These are phyloP conservation scores for Porphyridium purpureum DNA, from an alignment of 23 red algal genomes.

Conservation along the genomic window DNA sequence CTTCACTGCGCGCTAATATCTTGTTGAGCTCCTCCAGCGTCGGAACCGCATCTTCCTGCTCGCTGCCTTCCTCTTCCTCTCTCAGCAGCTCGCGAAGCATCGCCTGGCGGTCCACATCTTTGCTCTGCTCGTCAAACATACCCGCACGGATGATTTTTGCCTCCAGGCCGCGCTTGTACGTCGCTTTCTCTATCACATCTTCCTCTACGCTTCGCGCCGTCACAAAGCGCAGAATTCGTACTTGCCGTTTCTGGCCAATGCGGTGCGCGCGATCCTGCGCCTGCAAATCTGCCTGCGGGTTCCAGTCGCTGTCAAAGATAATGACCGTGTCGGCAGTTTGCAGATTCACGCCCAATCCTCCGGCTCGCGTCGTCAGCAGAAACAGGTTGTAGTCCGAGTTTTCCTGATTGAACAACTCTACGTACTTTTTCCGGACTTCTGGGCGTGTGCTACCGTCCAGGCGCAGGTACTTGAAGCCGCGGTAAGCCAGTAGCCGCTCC, in stretches of 20 bases:
- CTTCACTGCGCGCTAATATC: constrained; percentile 73
- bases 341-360: constrained; percentile 93
- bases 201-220: constrained; percentile 89
- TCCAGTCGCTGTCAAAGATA: constrained; percentile 99
- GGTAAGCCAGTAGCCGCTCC: constrained; percentile 56
- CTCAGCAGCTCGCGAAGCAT: constrained; percentile 73
- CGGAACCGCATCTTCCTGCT: constrained; percentile 58
- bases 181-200: constrained; percentile 70
- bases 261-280: constrained; percentile 96
- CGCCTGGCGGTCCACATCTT: constrained; percentile 73
- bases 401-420: constrained; percentile 65
- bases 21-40: constrained; percentile 82
- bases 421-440: constrained; percentile 60
- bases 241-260: constrained; percentile 80
- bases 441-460: constrained; percentile 75
- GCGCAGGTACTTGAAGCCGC: constrained; percentile 71
- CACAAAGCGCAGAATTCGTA: constrained; percentile 71
- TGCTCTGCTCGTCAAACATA: constrained; percentile 93
- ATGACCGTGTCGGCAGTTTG: constrained; percentile 99
- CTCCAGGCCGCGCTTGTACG: constrained; percentile 84
- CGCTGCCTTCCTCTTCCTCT: constrained; percentile 32
- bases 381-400: constrained; percentile 78
- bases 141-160: constrained; percentile 99
- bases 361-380: constrained; percentile 89
- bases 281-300: constrained; percentile 93